phyloP scores from a whole-genome alignment of 2,329 filamentous ascomycete genomes.

The Colletotrichum sp. region DNA sequence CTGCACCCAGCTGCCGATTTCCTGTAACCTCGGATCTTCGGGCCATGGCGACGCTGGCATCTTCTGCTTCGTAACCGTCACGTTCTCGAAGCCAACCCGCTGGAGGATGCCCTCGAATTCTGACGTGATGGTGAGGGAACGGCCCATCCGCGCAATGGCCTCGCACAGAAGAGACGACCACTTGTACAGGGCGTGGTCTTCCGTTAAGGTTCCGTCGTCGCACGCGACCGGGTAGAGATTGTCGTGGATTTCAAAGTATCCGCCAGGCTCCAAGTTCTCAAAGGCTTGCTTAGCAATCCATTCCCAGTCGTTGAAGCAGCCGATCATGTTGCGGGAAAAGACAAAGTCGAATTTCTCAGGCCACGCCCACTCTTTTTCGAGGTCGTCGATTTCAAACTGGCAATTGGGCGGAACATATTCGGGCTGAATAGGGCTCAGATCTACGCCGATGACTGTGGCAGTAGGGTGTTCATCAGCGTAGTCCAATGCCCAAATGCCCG shows the following conservation, averaged over 20 bases:
- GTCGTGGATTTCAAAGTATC: constrained; percentile 16
- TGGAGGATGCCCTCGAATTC: constrained; percentile 27
- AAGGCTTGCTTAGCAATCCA: constrained; percentile 21
- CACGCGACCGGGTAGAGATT: constrained; percentile 28
- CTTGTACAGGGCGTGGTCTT: constrained; percentile 25
- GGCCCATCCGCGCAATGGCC: background rate
- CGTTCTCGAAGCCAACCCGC: constrained; percentile 31
- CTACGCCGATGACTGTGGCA: constrained; percentile 29
- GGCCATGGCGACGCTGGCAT: constrained; percentile 37
- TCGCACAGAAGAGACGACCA: background rate
- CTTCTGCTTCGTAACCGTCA: constrained; percentile 29
- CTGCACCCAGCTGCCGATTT: constrained; percentile 25
- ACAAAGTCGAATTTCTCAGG: constrained; percentile 37
- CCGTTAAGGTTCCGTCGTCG: constrained; percentile 35
- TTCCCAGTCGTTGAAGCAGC: constrained; percentile 29
- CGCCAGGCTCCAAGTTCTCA: constrained; percentile 3
- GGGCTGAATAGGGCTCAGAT: constrained; percentile 40
- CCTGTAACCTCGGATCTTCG: constrained; percentile 29
- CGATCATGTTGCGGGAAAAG: constrained; percentile 35
- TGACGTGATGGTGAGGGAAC: background rate
- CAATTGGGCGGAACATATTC: constrained; percentile 33
- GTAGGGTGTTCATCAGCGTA: background rate
- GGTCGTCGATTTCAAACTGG: constrained; percentile 35
- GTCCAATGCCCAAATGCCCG: constrained; percentile 19
- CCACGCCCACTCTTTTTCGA: constrained; percentile 30